These are phyloP conservation scores for Podospora tetraspora DNA, from an alignment of 495 filamentous ascomycete species.

Conservation along the genomic window DNA sequence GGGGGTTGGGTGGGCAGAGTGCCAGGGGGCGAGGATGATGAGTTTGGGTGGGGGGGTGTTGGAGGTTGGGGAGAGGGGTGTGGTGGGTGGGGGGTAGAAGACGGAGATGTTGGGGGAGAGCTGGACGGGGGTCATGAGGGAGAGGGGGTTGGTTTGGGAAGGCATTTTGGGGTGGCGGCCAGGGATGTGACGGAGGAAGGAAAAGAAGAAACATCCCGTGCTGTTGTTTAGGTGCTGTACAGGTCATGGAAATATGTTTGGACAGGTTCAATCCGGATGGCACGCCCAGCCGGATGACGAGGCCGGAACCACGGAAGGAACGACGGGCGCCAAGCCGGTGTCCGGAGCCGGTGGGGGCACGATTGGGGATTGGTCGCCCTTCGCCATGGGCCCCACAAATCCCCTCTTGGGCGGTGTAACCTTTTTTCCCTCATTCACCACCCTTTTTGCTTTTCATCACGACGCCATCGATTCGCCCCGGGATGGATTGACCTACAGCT, in stretches of 20 bases:
- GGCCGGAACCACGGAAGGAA: background rate
- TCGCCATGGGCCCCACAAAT: background rate
- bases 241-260: background rate
- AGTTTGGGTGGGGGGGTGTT: conserved; percentile 24
- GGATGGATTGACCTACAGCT: background rate
- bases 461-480: background rate
- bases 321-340: conserved; percentile 7
- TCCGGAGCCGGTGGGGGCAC: background rate
- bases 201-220: no score
- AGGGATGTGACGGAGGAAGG: no score
- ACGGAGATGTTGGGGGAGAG: conserved; percentile 33
- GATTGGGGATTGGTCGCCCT: background rate
- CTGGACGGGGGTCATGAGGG: conserved; percentile 30
- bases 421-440: background rate
- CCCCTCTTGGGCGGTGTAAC: background rate
- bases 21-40: conserved; percentile 41
- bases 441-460: background rate
- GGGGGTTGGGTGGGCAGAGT: conserved; percentile 42
- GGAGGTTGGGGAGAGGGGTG: background rate
- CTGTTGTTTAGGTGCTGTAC: background rate
- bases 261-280: background rate
- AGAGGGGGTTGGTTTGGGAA: conserved; percentile 22
- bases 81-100: conserved; percentile 27
- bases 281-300: background rate
- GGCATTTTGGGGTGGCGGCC: conserved; percentile 16